Conservation (phyloP, 495 filamentous ascomycete genomes). For the Xylaria flabelliformis region DNA sequence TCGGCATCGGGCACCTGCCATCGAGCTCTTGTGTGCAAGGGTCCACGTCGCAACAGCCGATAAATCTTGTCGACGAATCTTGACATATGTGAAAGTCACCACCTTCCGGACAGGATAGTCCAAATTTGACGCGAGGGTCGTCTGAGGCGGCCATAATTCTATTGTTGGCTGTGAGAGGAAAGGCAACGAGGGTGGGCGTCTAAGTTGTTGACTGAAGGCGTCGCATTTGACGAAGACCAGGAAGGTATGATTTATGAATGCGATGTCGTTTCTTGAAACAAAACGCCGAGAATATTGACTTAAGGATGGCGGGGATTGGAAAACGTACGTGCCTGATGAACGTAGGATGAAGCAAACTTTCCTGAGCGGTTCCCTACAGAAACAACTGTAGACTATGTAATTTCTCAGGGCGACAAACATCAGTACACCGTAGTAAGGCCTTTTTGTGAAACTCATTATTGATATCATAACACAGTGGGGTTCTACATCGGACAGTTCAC, state of each 20-base stretch:
- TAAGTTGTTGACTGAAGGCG: not conserved
- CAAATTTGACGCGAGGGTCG: slow-evolving; percentile 23
- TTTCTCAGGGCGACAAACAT: too few species aligned
- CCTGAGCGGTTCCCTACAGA: not conserved
- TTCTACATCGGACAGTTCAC: slow-evolving; percentile 2
- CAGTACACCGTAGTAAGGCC: not conserved
- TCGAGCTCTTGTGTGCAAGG: slow-evolving; percentile 37
- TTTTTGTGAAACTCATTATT: not conserved
- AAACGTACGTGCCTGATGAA: not conserved
- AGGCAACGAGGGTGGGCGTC: not conserved
- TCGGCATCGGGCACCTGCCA: slow-evolving; percentile 33
- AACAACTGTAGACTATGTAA: not conserved
- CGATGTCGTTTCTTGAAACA: not conserved
- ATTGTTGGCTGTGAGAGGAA: not conserved
- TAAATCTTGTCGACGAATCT: slow-evolving; percentile 32
- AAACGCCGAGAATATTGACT: not conserved
- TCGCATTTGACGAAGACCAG: not conserved
- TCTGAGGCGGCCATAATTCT: slow-evolving; percentile 19
- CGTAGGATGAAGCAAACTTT: not conserved
- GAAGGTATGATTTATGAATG: not conserved
- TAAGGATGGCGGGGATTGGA: not conserved
- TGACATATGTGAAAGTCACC: slow-evolving; percentile 43
- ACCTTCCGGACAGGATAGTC: slow-evolving; percentile 39
- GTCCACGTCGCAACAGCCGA: slow-evolving; percentile 45
- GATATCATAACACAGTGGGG: not conserved